Evolutionary conservation across 345 rosid genomes (phyloP).

Genomic region (Citrus unshiu): DNA sequence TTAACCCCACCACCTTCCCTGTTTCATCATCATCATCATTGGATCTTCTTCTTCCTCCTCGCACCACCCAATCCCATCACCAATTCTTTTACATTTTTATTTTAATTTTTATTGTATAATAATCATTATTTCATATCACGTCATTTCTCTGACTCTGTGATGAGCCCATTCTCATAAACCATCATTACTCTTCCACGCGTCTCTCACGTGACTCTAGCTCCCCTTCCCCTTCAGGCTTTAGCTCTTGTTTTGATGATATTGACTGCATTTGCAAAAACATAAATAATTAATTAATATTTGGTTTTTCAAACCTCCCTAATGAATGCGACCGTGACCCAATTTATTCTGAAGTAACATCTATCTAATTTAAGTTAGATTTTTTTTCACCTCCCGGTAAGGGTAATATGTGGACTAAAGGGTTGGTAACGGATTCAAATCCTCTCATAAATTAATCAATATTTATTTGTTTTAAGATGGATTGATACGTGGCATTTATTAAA

Average conservation of each 20-base stretch:
- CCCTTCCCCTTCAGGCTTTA: not conserved
- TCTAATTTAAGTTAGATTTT: not conserved
- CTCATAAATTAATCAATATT: no score
- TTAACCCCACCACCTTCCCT: not conserved
- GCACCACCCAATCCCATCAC: not conserved
- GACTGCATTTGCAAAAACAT: not conserved
- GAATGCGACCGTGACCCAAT: not conserved
- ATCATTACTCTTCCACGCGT: slow-evolving; percentile 18
- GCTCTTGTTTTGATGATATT: not conserved
- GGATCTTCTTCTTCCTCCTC: not conserved
- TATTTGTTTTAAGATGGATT: no score
- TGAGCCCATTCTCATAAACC: not conserved
- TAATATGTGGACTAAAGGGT: no score
- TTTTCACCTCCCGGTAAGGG: no score
- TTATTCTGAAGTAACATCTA: no score
- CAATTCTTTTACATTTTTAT: not conserved
- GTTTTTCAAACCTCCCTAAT: not conserved
- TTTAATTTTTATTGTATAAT: not conserved
- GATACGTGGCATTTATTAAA: no score
- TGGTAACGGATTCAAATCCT: no score
- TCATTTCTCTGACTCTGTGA: slow-evolving; percentile 17
- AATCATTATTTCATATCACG: slow-evolving; percentile 9
- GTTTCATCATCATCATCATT: not conserved
- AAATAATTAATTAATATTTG: no score
- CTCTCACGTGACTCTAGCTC: slow-evolving; percentile 29